Evolutionary conservation across 805 yeast species (phyloP).

Genomic region (Candida endomychidarum): DNA sequence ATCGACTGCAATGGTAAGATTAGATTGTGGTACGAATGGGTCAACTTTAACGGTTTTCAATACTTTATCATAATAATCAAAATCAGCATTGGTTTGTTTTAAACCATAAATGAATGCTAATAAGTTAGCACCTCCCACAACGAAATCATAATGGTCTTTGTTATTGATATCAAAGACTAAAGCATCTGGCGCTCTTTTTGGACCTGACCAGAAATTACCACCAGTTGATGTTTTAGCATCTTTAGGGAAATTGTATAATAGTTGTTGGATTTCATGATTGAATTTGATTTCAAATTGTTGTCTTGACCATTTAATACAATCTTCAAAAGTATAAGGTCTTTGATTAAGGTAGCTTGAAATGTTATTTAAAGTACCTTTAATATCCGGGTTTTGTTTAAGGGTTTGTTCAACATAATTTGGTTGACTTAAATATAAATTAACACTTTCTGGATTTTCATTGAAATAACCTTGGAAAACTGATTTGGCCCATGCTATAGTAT

Average conservation of each 20-base stretch:
- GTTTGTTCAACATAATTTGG: constrained; percentile 91
- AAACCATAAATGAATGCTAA: constrained; percentile 90
- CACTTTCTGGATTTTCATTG: constrained; percentile 88
- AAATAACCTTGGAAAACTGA: constrained; percentile 90
- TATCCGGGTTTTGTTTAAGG: constrained; percentile 89
- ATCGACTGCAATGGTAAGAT: constrained; percentile 76
- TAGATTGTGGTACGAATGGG: constrained; percentile 73
- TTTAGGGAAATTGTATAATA: constrained; percentile 89
- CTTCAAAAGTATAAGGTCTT: constrained; percentile 88
- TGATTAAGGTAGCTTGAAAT: constrained; percentile 70
- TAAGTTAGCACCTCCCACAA: constrained; percentile 87
- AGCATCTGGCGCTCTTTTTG: constrained; percentile 95
- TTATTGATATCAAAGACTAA: constrained; percentile 72
- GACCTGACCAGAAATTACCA: constrained; percentile 96
- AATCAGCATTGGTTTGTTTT: constrained; percentile 63
- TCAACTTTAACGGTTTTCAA: constrained; percentile 43
- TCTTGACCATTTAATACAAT: constrained; percentile 95
- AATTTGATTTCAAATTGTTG: constrained; percentile 81
- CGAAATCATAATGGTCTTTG: constrained; percentile 75
- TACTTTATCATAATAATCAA: constrained; percentile 54
- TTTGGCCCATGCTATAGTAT: constrained; percentile 99
- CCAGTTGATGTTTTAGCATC: constrained; percentile 91
- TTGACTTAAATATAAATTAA: constrained; percentile 84
- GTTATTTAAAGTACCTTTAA: constrained; percentile 81
- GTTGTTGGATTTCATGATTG: constrained; percentile 83